Conservation (phyloP, 805 yeast genomes). For the Pichia heedii region DNA sequence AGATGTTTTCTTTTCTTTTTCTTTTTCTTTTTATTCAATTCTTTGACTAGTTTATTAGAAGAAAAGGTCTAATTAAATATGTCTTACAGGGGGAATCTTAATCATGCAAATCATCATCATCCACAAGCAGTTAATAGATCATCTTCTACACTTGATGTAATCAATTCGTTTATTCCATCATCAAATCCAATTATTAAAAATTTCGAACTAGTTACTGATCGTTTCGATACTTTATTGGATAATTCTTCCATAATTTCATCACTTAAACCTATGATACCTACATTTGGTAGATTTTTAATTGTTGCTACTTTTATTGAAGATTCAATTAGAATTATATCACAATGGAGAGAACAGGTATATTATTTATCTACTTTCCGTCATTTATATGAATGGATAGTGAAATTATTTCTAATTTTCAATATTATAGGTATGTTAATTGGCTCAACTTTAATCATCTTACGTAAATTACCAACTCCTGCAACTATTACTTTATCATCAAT, state of each 20-base stretch:
- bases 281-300: constrained; percentile 79
- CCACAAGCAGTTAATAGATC: constrained; percentile 7
- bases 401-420: constrained; percentile 57
- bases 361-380: constrained; percentile 75
- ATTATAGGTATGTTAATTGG: constrained; percentile 64
- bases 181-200: constrained; percentile 25
- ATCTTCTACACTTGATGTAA: constrained; percentile 15
- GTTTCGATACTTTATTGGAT: constrained; percentile 47
- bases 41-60: too few species aligned
- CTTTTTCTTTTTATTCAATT: too few species aligned
- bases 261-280: constrained; percentile 71
- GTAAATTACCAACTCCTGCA: constrained; percentile 62
- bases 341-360: constrained; percentile 87
- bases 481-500: constrained; percentile 61
- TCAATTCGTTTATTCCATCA: constrained; percentile 25
- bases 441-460: constrained; percentile 59
- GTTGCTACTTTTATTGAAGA: constrained; percentile 94
- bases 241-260: constrained; percentile 32
- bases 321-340: constrained; percentile 69
- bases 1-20: too few species aligned
- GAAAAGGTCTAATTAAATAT: too few species aligned
- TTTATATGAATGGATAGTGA: constrained; percentile 66
- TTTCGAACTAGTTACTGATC: constrained; percentile 44
- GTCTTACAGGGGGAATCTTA: constrained; percentile 24
- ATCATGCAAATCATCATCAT: constrained; percentile 1